Conservation (phyloP, 2,329 filamentous ascomycete species). For the Didymella pinodella region DNA sequence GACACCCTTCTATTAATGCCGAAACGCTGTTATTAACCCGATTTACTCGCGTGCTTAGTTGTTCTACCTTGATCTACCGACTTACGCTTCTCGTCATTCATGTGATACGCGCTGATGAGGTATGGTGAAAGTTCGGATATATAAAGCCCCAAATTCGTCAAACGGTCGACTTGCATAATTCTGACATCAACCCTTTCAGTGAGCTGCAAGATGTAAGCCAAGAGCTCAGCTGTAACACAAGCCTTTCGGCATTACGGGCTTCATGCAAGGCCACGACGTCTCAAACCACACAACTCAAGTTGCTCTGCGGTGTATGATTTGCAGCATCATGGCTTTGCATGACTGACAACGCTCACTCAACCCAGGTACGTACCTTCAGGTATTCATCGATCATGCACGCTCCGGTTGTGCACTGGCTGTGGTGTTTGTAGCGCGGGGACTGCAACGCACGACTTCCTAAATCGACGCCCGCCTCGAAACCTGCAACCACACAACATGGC, state of each 20-base stretch:
- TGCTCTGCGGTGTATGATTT: too few species aligned
- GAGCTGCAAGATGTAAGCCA: constrained; percentile 7
- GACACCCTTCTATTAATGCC: not conserved
- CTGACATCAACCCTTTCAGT: not conserved
- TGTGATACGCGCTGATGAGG: not conserved
- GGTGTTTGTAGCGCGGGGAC: not conserved
- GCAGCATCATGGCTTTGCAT: not conserved
- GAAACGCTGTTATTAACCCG: not conserved
- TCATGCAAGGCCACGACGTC: constrained; percentile 11
- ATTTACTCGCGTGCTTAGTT: not conserved
- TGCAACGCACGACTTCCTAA: constrained; percentile 6
- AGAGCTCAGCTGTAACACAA: constrained; percentile 8
- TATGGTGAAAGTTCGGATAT: not conserved
- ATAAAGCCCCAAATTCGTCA: not conserved
- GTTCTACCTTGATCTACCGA: not conserved
- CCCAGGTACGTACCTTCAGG: not conserved
- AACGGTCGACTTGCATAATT: not conserved
- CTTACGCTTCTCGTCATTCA: not conserved
- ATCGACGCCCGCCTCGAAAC: not conserved
- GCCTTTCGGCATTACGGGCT: constrained; percentile 2
- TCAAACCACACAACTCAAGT: not conserved
- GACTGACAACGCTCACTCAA: not conserved
- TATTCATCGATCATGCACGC: not conserved
- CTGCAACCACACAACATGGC: constrained; percentile 8
- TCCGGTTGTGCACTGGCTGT: not conserved